These are phyloP conservation scores for Erysimum pusillum DNA, from an alignment of 441 rosid species.

Conservation along the genomic window DNA sequence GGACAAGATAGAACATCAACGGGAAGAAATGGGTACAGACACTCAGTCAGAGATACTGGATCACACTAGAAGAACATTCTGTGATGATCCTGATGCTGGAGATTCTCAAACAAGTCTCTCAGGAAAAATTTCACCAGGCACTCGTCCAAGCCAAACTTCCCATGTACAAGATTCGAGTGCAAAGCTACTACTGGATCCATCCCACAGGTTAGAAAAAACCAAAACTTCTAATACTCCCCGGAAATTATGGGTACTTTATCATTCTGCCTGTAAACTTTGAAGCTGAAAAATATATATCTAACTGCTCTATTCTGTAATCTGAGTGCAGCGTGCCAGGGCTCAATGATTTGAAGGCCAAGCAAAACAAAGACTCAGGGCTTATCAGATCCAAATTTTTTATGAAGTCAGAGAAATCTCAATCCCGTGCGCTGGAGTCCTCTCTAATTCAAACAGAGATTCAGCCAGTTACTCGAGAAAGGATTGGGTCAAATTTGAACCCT, in stretches of 20 bases:
- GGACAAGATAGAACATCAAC: constrained; percentile 45
- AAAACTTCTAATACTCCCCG: constrained; percentile 15
- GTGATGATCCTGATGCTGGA: constrained; percentile 46
- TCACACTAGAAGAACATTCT: constrained; percentile 36
- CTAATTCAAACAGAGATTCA: constrained; percentile 42
- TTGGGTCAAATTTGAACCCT: constrained; percentile 35
- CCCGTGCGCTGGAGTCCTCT: constrained; percentile 47
- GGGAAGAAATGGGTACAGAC: constrained; percentile 44
- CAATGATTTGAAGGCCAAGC: constrained; percentile 40
- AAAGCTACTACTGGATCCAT: constrained; percentile 34
- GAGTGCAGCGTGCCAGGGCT: constrained; percentile 47
- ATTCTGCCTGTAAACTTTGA: constrained; percentile 19
- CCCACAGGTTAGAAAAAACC: constrained; percentile 55
- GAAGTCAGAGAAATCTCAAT: constrained; percentile 48
- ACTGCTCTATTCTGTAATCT: constrained; percentile 32
- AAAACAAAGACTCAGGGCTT: constrained; percentile 53
- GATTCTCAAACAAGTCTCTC: constrained; percentile 43
- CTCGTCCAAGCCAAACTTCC: constrained; percentile 40
- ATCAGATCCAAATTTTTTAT: constrained; percentile 51
- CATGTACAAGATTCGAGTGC: constrained; percentile 41
- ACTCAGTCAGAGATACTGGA: constrained; percentile 36
- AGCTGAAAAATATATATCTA: constrained; percentile 10
- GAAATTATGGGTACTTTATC: not conserved
- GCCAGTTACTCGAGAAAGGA: constrained; percentile 46
- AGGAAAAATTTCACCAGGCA: constrained; percentile 37